Percentiles rank a stretch among this genome's conserved stretches.
Conservation (phyloP, 75 land plant genomes). For the Chamaecyparis obtusa region DNA sequence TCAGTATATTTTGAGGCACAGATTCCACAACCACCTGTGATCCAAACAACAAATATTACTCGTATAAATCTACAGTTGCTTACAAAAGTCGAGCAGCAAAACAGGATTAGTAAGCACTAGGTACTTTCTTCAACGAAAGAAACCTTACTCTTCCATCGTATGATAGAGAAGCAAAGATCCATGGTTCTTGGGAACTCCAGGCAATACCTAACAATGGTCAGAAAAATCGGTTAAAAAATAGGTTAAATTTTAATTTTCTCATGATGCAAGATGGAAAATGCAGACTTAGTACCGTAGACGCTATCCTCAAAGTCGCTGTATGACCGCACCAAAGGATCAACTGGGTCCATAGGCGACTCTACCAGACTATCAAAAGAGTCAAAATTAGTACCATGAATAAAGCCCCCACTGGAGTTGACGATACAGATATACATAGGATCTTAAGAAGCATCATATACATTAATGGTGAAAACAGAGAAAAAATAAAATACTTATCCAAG, state of each 20-base stretch:
- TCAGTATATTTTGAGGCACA: conserved; percentile 11
- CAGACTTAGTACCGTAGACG: conserved; percentile 70
- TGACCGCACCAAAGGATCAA: conserved; percentile 76
- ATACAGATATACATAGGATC: not conserved
- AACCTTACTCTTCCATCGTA: conserved; percentile 96
- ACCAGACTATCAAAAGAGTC: conserved; percentile 30
- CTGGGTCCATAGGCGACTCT: conserved; percentile 48
- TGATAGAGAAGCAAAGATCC: conserved; percentile 91
- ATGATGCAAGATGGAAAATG: not conserved
- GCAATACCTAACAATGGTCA: conserved; percentile 58
- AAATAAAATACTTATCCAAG: not conserved
- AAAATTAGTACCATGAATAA: not conserved
- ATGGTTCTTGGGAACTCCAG: conserved; percentile 97
- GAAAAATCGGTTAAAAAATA: not conserved
- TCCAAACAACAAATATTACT: not conserved
- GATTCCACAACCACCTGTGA: conserved; percentile 12
- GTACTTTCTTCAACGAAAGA: not conserved
- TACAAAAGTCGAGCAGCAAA: not conserved
- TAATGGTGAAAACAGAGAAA: not conserved
- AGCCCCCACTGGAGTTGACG: not conserved
- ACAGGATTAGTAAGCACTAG: not conserved
- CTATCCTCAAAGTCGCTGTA: conserved; percentile 97
- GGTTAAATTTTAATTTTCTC: not conserved
- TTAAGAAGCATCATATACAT: not conserved
- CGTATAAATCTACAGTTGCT: not conserved